Percentiles rank a stretch among this genome's conserved stretches.
Evolutionary conservation across 2,329 filamentous ascomycete species (phyloP).

Genomic region (Fusarium sp.): DNA sequence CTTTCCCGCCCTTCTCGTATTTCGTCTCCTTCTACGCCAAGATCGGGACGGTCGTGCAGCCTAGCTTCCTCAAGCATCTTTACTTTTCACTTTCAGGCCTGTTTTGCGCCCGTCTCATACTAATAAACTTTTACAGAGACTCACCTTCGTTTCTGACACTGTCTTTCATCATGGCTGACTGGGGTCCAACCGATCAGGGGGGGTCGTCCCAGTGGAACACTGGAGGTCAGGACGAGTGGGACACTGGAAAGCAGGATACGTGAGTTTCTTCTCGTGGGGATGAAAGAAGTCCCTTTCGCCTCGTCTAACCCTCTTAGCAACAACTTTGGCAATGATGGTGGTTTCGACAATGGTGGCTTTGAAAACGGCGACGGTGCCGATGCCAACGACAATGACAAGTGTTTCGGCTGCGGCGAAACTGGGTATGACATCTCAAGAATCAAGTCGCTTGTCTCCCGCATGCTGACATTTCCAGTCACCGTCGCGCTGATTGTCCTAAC

Average conservation of each 20-base stretch:
- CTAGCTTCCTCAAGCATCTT: neutral
- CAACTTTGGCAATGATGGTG: neutral
- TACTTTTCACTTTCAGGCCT: neutral
- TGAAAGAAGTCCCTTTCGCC: neutral
- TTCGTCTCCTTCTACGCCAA: neutral
- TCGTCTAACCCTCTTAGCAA: conserved; percentile 2
- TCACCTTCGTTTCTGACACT: neutral
- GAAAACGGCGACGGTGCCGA: neutral
- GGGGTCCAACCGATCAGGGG: conserved; percentile 15
- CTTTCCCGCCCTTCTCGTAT: neutral
- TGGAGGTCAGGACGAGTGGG: conserved; percentile 8
- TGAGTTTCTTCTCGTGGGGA: conserved; percentile 1
- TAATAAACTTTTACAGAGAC: neutral
- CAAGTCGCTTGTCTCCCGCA: neutral
- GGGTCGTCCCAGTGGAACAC: conserved; percentile 3
- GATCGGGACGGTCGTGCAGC: neutral
- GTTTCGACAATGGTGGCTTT: neutral
- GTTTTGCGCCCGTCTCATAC: neutral
- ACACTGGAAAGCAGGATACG: neutral
- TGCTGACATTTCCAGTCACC: conserved; percentile 37
- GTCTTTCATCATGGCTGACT: conserved; percentile 17
- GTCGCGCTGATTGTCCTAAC: conserved; percentile 50
- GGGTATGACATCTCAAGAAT: conserved; percentile 43
- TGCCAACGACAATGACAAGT: conserved; percentile 42
- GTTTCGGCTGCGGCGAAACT: conserved; percentile 51